Percentiles rank a stretch among this genome's conserved stretches.
Evolutionary conservation across 2,329 filamentous ascomycete species (phyloP).

Genomic region (Fusarium hostae): DNA sequence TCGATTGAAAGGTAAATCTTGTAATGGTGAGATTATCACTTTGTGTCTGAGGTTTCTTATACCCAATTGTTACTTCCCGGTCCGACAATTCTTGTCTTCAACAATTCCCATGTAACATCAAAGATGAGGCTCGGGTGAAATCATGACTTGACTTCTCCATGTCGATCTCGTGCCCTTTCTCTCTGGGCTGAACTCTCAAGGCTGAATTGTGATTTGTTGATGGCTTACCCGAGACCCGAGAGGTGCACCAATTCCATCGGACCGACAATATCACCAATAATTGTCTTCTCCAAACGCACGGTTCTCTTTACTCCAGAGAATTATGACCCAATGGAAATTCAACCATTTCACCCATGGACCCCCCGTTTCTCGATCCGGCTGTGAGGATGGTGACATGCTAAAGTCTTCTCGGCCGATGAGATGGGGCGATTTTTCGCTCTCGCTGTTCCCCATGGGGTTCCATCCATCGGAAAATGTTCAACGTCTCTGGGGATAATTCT

Average conservation of each 20-base stretch:
- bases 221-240: neutral
- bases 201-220: conserved; percentile 29
- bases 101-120: neutral
- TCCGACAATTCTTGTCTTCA: neutral
- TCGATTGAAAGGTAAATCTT: neutral
- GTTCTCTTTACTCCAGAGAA: neutral
- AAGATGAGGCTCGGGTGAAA: neutral
- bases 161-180: neutral
- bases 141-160: neutral
- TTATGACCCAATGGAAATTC: conserved; percentile 26
- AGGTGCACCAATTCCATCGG: neutral
- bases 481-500: neutral
- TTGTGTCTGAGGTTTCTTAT: neutral
- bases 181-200: neutral
- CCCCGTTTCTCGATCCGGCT: neutral
- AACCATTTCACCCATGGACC: neutral
- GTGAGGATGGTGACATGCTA: neutral
- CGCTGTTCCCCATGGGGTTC: conserved; percentile 3
- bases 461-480: neutral
- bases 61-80: neutral
- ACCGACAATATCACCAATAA: neutral
- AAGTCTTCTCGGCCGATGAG: neutral
- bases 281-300: neutral
- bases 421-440: neutral
- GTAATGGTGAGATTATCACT: neutral